Base-by-base conservation (phyloP, 805 yeast species). In the Zygotorulaspora danielsina region DNA sequence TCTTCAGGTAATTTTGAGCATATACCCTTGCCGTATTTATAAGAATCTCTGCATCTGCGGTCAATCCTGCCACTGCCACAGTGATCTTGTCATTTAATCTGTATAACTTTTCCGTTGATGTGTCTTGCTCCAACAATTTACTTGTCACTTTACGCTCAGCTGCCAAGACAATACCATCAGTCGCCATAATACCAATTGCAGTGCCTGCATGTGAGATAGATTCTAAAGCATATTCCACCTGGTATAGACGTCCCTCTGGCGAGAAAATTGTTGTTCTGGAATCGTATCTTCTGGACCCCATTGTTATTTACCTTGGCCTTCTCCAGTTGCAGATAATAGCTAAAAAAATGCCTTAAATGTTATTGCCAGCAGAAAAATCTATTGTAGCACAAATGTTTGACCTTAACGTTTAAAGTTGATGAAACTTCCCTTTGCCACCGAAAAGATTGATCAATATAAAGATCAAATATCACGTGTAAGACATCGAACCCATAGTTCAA, bases 161-260 rank as follows among this genome's bases (percentile, higher is more conserved):
- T 21, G 97, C 96, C 36, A 93, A 73, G 20, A 89, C 97, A 39
- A 93, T 90, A 31, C 99, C 77, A 54, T 93, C 87, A 52, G 79
- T 78, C 36, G 87, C 76, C 50, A 93, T 79, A 34, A 90, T 95
- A 36, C 96, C 95, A 41, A 96, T 87, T 9, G 96, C 87, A 35
- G 98, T 90, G 65, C 95, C 98, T 19, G 95, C 97, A 60, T 90
- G 97, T 27, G 97, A 89, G 54, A 90, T 81, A 46, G 97, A 97
- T 64, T 93, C 97, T 59, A 88, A 78, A 3, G 97, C 98, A 56
- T 93, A 93, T 66, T 93, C 98, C 15, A 88, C 88, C 69, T 93
- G 99, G 67, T 93, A 93, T 42, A 93, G 74, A 66, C 98, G 79
- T 27, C 99, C 99, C 64, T 93, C 99, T 7, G 99, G 99, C 27